Percentiles rank a stretch among this genome's conserved stretches.
These are phyloP conservation scores for Fusarium sp. DNA, from an alignment of 2,329 filamentous ascomycete species.

Conservation along the genomic window DNA sequence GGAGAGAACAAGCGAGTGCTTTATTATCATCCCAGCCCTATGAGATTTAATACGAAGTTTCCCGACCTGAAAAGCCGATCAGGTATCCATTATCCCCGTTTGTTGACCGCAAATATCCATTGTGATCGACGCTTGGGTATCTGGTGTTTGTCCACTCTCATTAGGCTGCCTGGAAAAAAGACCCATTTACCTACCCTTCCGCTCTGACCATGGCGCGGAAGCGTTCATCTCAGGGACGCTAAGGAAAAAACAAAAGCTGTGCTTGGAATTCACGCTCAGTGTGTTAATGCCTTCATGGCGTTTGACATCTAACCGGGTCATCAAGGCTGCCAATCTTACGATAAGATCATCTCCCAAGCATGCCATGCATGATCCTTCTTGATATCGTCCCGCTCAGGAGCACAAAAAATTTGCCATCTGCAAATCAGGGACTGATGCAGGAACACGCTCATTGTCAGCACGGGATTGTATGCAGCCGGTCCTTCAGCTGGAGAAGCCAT, in stretches of 20 bases:
- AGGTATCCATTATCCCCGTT: background rate
- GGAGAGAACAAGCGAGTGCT: conserved; percentile 19
- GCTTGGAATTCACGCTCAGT: conserved; percentile 2
- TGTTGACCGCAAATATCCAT: background rate
- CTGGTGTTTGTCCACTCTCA: background rate
- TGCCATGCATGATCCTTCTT: background rate
- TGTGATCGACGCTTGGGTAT: background rate
- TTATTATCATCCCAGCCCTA: conserved; percentile 8
- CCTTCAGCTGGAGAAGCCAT: conserved; percentile 38
- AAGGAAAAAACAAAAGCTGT: background rate
- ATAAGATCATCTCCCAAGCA: background rate
- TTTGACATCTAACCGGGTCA: background rate
- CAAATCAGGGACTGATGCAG: conserved; percentile 1
- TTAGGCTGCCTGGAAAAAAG: background rate
- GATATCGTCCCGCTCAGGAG: background rate
- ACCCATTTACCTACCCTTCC: conserved; percentile 13
- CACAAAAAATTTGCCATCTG: background rate
- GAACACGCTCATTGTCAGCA: conserved; percentile 11
- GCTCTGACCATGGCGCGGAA: conserved; percentile 18
- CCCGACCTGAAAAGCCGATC: background rate
- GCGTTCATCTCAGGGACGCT: background rate
- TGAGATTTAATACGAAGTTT: background rate
- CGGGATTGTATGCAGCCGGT: conserved; percentile 20
- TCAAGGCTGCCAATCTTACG: background rate
- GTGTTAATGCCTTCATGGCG: background rate